A percentile compares a stretch with the other conserved stretches of the same genome.
Evolutionary conservation across 2,329 filamentous ascomycete species (phyloP).

Genomic region (Neofusicoccum umdonicola): DNA sequence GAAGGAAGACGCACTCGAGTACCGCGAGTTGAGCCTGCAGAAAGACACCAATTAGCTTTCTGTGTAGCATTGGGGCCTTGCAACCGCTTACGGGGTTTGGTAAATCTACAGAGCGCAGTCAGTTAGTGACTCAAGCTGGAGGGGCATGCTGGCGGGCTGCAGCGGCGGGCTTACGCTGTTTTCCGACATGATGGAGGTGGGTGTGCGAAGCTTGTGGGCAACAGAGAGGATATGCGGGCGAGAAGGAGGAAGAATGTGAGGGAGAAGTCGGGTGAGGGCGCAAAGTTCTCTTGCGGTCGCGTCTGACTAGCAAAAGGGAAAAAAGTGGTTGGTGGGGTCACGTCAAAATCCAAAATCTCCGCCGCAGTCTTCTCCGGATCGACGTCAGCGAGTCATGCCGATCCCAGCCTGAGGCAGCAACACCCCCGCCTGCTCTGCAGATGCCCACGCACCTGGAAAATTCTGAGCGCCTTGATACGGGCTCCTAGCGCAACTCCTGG

Average conservation of each 20-base stretch:
- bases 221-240: too few relatives aligned
- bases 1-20: constrained; percentile 14
- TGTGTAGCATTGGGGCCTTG: background rate
- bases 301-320: background rate
- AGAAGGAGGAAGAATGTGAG: background rate
- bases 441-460: background rate
- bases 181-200: constrained; percentile 1
- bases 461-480: background rate
- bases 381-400: constrained; percentile 16
- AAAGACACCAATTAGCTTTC: background rate
- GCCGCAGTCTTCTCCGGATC: constrained; percentile 16
- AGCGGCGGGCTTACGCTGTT: constrained; percentile 15
- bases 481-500: too few relatives aligned
- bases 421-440: background rate
- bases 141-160: background rate
- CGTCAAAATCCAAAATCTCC: constrained; percentile 2
- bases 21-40: constrained; percentile 18
- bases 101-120: constrained; percentile 4
- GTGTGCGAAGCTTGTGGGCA: background rate
- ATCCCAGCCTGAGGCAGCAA: background rate
- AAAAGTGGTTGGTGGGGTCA: constrained; percentile 18
- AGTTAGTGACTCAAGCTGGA: background rate
- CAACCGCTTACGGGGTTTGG: constrained; percentile 14
- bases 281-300: background rate
- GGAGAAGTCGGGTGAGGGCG: background rate